A percentile compares a stretch with the other conserved stretches of the same genome.
Conservation (phyloP, 2,329 filamentous ascomycete genomes). For the Emericellopsis atlantica region DNA sequence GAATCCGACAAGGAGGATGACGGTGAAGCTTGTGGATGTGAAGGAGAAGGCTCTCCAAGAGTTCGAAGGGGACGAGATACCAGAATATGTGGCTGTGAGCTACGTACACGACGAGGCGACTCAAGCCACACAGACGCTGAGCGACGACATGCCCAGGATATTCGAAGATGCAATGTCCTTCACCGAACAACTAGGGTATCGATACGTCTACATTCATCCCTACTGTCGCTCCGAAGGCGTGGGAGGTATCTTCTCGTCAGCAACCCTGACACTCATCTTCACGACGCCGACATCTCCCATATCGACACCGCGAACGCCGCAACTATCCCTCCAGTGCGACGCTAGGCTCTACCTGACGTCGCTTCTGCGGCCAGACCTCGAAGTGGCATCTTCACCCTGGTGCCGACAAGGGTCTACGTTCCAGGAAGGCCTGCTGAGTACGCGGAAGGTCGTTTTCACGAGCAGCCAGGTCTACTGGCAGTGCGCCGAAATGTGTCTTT, state of each 20-base stretch:
- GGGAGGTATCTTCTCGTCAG: constrained; percentile 19
- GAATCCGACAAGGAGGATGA: too few species aligned
- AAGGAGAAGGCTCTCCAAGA: background rate
- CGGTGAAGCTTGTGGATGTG: constrained; percentile 15
- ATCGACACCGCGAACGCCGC: constrained; percentile 17
- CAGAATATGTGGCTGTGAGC: constrained; percentile 21
- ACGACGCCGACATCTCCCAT: constrained; percentile 13
- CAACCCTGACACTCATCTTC: constrained; percentile 16
- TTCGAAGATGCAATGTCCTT: constrained; percentile 19
- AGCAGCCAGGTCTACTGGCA: constrained; percentile 24
- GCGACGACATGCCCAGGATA: constrained; percentile 12
- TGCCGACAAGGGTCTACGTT: constrained; percentile 21
- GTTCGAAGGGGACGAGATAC: constrained; percentile 1
- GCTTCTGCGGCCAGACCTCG: constrained; percentile 19
- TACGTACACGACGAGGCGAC: constrained; percentile 14
- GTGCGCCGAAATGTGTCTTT: constrained; percentile 21
- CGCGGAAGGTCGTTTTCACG: constrained; percentile 21
- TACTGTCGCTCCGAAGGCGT: constrained; percentile 18
- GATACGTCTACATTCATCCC: constrained; percentile 23
- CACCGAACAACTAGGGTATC: constrained; percentile 17
- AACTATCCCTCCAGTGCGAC: constrained; percentile 19
- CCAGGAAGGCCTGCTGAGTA: constrained; percentile 21
- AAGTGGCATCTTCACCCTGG: constrained; percentile 21
- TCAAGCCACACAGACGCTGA: background rate
- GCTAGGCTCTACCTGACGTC: constrained; percentile 21